phyloP scores from a whole-genome alignment of 345 rosid genomes.

The Camelina neglecta region DNA sequence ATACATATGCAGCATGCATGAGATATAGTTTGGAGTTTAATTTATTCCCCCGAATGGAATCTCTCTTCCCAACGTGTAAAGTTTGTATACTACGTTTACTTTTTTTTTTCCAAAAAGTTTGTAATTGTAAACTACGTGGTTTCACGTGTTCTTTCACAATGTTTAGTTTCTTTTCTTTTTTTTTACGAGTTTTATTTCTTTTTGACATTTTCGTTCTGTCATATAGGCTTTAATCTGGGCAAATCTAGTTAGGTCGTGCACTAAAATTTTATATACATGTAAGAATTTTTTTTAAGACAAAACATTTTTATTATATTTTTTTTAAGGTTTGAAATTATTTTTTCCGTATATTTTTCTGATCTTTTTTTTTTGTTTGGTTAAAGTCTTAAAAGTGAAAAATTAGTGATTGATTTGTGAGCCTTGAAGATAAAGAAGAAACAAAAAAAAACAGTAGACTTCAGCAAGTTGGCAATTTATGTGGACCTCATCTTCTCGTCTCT shows the following conservation, averaged over 20 bases:
- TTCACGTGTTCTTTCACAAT: slow-evolving; percentile 32
- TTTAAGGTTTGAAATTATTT: background rate
- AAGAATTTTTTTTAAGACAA: background rate
- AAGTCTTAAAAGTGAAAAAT: no score
- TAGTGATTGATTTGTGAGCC: slow-evolving; percentile 1
- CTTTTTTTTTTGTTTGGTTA: background rate
- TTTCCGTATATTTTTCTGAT: background rate
- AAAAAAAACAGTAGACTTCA: slow-evolving; percentile 28
- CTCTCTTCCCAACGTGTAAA: slow-evolving; percentile 32
- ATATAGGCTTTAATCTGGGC: background rate
- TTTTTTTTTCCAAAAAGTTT: background rate
- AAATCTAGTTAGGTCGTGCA: background rate
- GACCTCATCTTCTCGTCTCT: slow-evolving; percentile 33
- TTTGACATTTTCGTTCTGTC: background rate
- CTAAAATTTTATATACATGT: background rate
- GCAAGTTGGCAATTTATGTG: slow-evolving; percentile 29
- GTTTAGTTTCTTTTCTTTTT: background rate
- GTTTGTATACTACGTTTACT: slow-evolving; percentile 15
- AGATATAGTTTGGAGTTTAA: slow-evolving; percentile 17
- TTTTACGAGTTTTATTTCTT: background rate
- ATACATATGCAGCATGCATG: background rate
- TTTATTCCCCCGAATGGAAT: slow-evolving; percentile 14
- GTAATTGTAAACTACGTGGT: background rate
- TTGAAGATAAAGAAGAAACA: slow-evolving; percentile 33
- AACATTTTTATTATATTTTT: background rate